Conservation (phyloP, 2,329 filamentous ascomycete species). For the Cladorrhinum sp. region DNA sequence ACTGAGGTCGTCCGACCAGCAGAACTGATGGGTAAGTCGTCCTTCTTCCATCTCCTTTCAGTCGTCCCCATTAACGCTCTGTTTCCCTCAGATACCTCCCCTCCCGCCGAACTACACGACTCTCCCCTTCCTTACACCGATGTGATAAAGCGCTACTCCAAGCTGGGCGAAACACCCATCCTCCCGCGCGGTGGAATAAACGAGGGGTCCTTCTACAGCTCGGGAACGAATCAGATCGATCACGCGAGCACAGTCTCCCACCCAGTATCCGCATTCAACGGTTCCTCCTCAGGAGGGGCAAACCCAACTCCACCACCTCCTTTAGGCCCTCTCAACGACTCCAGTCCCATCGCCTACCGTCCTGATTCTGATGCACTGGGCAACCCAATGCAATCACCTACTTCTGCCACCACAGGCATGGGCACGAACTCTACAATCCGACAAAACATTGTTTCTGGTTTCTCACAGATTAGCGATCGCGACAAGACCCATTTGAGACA, state of each 20-base stretch:
- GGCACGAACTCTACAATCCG: background rate
- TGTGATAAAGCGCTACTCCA: constrained; percentile 38
- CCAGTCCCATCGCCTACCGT: constrained; percentile 19
- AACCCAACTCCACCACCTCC: constrained; percentile 6
- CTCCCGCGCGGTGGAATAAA: constrained; percentile 26
- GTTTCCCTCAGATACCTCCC: constrained; percentile 41
- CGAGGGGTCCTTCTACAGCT: constrained; percentile 30
- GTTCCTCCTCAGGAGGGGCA: background rate
- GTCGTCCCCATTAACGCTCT: constrained; percentile 1
- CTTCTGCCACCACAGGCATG: constrained; percentile 6
- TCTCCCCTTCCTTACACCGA: constrained; percentile 40
- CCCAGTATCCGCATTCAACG: constrained; percentile 3
- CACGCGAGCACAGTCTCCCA: constrained; percentile 32
- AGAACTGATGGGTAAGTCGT: constrained; percentile 46
- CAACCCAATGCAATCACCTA: constrained; percentile 9
- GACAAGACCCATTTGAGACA: constrained; percentile 41
- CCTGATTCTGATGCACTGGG: constrained; percentile 24
- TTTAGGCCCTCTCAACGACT: constrained; percentile 3
- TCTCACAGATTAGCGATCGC: constrained; percentile 42
- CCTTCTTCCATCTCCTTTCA: background rate
- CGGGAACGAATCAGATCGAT: constrained; percentile 27
- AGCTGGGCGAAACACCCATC: constrained; percentile 28
- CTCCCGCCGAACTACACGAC: constrained; percentile 44
- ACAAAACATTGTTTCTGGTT: constrained; percentile 36
- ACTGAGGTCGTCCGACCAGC: constrained; percentile 27